Conservation (phyloP, 495 filamentous ascomycete genomes). For the Tricharina praecox region DNA sequence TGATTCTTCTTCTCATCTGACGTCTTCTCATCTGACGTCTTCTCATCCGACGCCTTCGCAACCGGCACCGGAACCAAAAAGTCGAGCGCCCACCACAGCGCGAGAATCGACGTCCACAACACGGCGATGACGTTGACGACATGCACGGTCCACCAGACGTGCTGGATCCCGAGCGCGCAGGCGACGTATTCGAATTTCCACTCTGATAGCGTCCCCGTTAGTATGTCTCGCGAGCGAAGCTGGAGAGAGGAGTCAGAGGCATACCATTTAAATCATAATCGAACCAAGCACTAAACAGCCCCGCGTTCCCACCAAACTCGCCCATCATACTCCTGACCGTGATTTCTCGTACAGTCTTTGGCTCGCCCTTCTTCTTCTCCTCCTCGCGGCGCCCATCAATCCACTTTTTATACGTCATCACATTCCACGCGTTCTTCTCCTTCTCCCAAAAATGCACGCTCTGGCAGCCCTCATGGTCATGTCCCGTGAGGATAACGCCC, state of each 20-base stretch:
- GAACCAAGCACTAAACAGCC: conserved; percentile 77
- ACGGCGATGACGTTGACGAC: conserved; percentile 44
- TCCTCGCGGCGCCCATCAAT: background rate
- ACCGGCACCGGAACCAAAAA: background rate
- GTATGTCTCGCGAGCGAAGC: background rate
- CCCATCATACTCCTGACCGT: conserved; percentile 99
- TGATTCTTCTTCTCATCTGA: too few relatives aligned
- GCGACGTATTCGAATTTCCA: conserved; percentile 69
- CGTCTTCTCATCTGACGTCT: too few relatives aligned
- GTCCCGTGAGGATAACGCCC: conserved; percentile 70
- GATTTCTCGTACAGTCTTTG: conserved; percentile 55
- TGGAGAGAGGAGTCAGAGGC: conserved; percentile 18
- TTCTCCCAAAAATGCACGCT: conserved; percentile 60
- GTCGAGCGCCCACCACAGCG: background rate
- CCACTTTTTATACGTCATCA: conserved; percentile 4
- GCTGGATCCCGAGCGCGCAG: conserved; percentile 67
- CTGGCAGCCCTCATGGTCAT: conserved; percentile 91
- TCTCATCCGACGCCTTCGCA: too few relatives aligned
- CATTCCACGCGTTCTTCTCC: conserved; percentile 13
- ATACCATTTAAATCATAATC: conserved; percentile 36
- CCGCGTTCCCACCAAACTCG: conserved; percentile 73
- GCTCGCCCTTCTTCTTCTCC: conserved; percentile 18
- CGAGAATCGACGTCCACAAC: conserved; percentile 14
- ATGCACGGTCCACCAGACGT: conserved; percentile 88
- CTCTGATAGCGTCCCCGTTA: conserved; percentile 28